Evolutionary conservation across 2,329 filamentous ascomycete genomes (phyloP).

Genomic region (Didymella keratinophila): DNA sequence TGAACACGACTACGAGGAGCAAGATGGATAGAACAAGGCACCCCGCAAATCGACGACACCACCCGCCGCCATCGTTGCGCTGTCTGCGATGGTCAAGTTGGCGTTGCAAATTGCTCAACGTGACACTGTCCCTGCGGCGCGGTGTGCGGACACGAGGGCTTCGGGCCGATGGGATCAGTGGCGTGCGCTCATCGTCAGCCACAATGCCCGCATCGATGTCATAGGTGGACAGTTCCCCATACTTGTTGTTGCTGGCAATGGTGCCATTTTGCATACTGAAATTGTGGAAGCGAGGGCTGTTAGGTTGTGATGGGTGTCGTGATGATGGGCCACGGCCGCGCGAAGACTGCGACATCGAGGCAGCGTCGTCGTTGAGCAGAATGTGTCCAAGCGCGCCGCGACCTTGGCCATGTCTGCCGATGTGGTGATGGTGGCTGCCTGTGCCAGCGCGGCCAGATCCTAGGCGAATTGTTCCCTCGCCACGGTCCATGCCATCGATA

Average conservation of each 20-base stretch:
- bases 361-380: constrained; percentile 60
- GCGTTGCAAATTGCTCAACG: constrained; percentile 58
- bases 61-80: constrained; percentile 57
- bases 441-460: constrained; percentile 58
- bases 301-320: constrained; percentile 70
- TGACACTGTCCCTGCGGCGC: constrained; percentile 63
- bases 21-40: constrained; percentile 86
- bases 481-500: constrained; percentile 48
- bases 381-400: constrained; percentile 74
- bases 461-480: constrained; percentile 49
- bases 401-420: constrained; percentile 78
- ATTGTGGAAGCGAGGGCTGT: constrained; percentile 67
- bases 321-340: constrained; percentile 68
- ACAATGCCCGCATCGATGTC: constrained; percentile 82
- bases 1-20: constrained; percentile 81
- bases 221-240: constrained; percentile 72
- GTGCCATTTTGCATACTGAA: constrained; percentile 53
- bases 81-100: constrained; percentile 79
- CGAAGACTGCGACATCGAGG: constrained; percentile 73
- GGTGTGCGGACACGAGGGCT: constrained; percentile 61
- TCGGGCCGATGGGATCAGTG: constrained; percentile 73
- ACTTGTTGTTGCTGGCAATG: constrained; percentile 57
- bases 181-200: constrained; percentile 87
- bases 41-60: constrained; percentile 78
- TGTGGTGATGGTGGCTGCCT: constrained; percentile 81